Evolutionary conservation across 495 filamentous ascomycete species (phyloP), one percentile per base, ranked within the genome.

Genomic region (Penicillium daleae): DNA sequence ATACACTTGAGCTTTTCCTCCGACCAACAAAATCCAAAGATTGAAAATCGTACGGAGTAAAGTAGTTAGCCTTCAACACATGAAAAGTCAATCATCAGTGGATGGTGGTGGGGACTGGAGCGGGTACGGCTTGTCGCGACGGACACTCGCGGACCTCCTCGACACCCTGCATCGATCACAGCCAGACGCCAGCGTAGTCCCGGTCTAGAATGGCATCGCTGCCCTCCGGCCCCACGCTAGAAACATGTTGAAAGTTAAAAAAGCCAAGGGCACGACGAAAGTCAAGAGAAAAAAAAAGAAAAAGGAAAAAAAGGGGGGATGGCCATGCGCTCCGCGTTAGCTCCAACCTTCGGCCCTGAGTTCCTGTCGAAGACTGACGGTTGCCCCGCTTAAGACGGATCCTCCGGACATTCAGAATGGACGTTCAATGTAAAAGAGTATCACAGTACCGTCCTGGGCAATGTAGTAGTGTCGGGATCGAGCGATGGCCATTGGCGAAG

Each of bases 131-230:
- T 65, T 67, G 56, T 63, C 58, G 61, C 57, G 61, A 71, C 50
- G 61, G 57, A 70, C 62, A 56, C 60, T 61, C 57, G 59, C 65
- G 60, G 60, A 58, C 54, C 67, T 52, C 22, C 62, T 60, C 46
- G 69, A 58, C 75, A 75, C 75, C 74, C 75, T 78, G 72, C 76
- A 76, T 76, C 73, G 70, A 78, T 77, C 72, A 72, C 55, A 56
- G 52, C 17, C 37, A 62, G 48, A 63, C 62, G 57, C 70, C 71
- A 76, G 73, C 69, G 19, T 60, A 24, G 29, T 31, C 17, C n/a
- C 31, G 21, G 37, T 17, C n/a, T 57, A 24, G 33, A 53, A 62
- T 71, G 67, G 58, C 65, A 66, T 65, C 64, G 65, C 71, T 70
- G 59, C 61, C 52, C 62, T 60, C 54, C 60, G 56, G 65, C 57